Base-by-base conservation (phyloP, 306 rosid genomes). In the Fagus sylvatica region DNA sequence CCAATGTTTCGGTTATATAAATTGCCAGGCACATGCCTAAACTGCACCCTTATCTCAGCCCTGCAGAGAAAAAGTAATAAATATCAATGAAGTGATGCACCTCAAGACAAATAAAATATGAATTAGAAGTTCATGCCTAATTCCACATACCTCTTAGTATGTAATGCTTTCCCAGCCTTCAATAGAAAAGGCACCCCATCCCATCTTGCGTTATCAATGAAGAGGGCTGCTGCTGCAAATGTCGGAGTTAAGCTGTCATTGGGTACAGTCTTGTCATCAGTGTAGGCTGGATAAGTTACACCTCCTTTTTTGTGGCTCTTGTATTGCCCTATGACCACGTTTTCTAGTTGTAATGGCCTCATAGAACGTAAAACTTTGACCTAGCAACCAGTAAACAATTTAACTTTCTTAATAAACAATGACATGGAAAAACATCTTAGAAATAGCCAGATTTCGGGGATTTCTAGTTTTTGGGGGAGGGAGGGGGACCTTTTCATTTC, bases 121-220 rank as follows among this genome's bases (percentile, higher is more conserved):
- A 49, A 79, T 15, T 5, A 37, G 62, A 17, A 12, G 43, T 12
- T 22, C 9, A 15, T 67, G 69, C 53, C 80, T 64, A 68, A 51
- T 49, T 57, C 54, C 55, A 71, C 79, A 69, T 39, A 88, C 98
- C 95, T 77, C 88, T 86, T 93, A 53, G 37, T 88, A 80, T 93
- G 91, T 73, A 93, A 85, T 61, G 98, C 98, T 89, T 93, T 93
- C 69, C 98, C 98, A 4, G 98, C 98, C 79, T 93, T 93, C 97
- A 93, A 89, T 43, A 93, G 82, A 78, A 93, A 93, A 76, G 98
- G 98, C 36, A 93, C 98, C 62, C 98, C 98, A 43, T 93, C 98
- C 98, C 98, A 93, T 88, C 98, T 84, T 73, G 98, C 97, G 59
- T 93, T 93, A 75, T 93, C 89, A 60, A 93, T 93, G 81, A 93